These are phyloP conservation scores for Psophocarpus tetragonolobus DNA, from an alignment of 306 rosid species.

Conservation along the genomic window DNA sequence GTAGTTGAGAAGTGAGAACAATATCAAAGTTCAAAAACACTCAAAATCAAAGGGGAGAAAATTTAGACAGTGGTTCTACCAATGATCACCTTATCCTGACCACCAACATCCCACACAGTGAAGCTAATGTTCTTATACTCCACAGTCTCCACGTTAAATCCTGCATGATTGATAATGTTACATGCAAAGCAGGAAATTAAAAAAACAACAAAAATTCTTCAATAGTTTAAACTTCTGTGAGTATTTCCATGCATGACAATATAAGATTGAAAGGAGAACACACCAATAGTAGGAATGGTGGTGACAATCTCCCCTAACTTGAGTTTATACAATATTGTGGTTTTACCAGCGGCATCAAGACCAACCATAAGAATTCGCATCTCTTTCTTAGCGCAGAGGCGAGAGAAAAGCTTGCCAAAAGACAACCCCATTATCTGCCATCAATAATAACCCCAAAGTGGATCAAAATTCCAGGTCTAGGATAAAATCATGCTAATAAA, in stretches of 20 bases:
- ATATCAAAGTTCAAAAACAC: background rate
- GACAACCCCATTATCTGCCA: constrained; percentile 50
- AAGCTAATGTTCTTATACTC: constrained; percentile 62
- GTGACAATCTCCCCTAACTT: constrained; percentile 62
- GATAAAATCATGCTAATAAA: background rate
- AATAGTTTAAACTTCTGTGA: background rate
- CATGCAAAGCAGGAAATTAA: background rate
- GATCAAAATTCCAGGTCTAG: background rate
- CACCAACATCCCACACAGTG: constrained; percentile 67
- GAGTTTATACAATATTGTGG: constrained; percentile 60
- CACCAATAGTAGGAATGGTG: constrained; percentile 59
- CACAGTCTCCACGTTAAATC: constrained; percentile 62
- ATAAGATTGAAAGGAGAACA: background rate
- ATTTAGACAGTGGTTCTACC: constrained; percentile 4
- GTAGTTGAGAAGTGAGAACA: background rate
- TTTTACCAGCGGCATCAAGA: constrained; percentile 58
- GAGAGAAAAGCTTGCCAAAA: constrained; percentile 48
- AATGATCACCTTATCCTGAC: constrained; percentile 53
- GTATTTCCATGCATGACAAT: background rate
- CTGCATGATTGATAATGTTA: constrained; percentile 23
- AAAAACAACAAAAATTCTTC: background rate
- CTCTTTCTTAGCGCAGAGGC: constrained; percentile 54
- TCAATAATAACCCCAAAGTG: background rate
- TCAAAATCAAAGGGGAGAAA: background rate
- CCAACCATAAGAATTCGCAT: constrained; percentile 66